phyloP scores from a whole-genome alignment of 441 rosid genomes.

The Arabidopsis lyrata region DNA sequence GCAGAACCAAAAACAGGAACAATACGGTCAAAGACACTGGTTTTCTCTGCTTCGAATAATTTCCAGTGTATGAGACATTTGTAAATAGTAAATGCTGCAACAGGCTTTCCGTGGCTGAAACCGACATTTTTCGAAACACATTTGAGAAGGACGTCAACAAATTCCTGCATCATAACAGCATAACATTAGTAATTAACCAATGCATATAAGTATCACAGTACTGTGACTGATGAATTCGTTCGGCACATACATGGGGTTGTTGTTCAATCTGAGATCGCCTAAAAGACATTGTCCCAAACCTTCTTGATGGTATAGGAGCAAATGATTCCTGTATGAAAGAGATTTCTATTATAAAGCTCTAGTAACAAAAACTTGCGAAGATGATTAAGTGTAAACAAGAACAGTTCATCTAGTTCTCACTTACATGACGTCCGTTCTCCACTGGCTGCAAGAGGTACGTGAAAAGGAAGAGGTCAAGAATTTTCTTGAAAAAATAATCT shows the following conservation, averaged over 20 bases:
- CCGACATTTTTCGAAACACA: conserved; percentile 71
- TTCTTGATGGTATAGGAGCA: conserved; percentile 51
- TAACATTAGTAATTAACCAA: conserved; percentile 27
- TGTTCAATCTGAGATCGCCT: conserved; percentile 63
- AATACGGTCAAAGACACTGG: conserved; percentile 91
- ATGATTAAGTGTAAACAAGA: conserved; percentile 34
- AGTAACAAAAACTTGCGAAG: conserved; percentile 29
- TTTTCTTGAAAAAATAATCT: not conserved
- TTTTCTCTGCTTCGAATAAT: conserved; percentile 89
- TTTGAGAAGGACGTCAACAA: conserved; percentile 66
- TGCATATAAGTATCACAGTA: conserved; percentile 34
- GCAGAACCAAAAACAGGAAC: conserved; percentile 87
- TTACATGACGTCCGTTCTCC: conserved; percentile 85
- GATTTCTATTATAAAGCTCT: conserved; percentile 33
- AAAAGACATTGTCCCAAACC: conserved; percentile 55
- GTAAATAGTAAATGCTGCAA: conserved; percentile 86
- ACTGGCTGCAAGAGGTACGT: conserved; percentile 58
- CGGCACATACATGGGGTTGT: conserved; percentile 64
- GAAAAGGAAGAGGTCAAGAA: conserved; percentile 42
- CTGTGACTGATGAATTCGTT: not conserved
- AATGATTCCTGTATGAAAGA: conserved; percentile 54
- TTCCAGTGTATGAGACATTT: conserved; percentile 93
- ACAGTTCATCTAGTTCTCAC: conserved; percentile 46
- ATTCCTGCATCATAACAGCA: conserved; percentile 64
- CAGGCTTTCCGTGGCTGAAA: conserved; percentile 78